phyloP scores from a whole-genome alignment of 768 basidiomycete species.

The Rhodocollybia butyracea region DNA sequence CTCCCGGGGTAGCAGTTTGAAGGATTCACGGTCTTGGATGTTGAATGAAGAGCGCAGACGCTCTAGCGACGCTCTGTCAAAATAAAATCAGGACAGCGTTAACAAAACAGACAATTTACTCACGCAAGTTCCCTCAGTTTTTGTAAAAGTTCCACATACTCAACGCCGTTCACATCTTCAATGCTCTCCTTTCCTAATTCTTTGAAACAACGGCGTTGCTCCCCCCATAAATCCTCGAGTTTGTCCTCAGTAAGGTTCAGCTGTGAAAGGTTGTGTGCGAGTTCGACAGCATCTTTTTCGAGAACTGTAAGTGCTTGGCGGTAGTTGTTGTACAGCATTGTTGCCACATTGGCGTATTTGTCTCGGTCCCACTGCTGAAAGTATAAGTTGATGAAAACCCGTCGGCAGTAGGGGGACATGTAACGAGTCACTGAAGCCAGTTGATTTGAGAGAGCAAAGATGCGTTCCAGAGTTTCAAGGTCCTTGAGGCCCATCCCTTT shows the following conservation, averaged over 20 bases:
- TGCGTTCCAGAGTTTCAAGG: conserved; percentile 26
- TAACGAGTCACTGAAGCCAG: conserved; percentile 23
- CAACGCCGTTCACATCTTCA: conserved; percentile 23
- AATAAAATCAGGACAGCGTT: too few species aligned
- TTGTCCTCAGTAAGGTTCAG: conserved; percentile 60
- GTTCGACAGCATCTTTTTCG: conserved; percentile 9
- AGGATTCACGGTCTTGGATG: conserved; percentile 11
- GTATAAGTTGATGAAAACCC: conserved; percentile 25
- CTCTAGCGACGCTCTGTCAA: conserved; percentile 12
- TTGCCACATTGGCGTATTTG: conserved; percentile 26
- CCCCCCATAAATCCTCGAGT: conserved; percentile 18
- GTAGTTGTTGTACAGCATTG: conserved; percentile 41
- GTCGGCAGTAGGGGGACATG: conserved; percentile 22
- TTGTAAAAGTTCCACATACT: conserved; percentile 29
- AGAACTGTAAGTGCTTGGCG: conserved; percentile 31
- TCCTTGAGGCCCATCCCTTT: conserved; percentile 31
- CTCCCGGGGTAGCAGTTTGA: conserved; percentile 7
- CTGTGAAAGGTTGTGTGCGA: conserved; percentile 57
- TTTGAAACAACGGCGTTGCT: conserved; percentile 23
- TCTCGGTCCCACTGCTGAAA: conserved; percentile 32
- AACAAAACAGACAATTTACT: too few species aligned
- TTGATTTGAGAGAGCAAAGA: conserved; percentile 28
- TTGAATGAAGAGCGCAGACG: conserved; percentile 10
- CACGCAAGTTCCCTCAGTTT: conserved; percentile 12
- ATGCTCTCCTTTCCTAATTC: conserved; percentile 22